Base-by-base conservation (phyloP, 116 monocot species). In the Dioscorea cayenensis region DNA sequence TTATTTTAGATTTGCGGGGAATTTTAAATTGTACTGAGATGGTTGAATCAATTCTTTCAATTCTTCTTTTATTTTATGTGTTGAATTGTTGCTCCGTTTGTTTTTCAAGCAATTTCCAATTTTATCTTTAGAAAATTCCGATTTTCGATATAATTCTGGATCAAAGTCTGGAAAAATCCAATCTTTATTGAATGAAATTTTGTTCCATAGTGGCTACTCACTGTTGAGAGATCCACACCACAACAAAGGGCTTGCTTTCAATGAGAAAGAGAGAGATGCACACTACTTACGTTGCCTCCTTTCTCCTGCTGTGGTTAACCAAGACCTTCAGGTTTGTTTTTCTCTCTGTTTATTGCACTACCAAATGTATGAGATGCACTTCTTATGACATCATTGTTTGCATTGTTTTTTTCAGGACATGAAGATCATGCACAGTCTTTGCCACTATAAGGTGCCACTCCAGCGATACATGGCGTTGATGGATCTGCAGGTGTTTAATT, bases 181-280 rank as follows among this genome's bases (percentile, higher is more conserved):
- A 43, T 43, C 43, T 43, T 43, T 43, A 5, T 19, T 55, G n/a
- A 62, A 22, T 21, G 5, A 35, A 62, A 35, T 72, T 12, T 76
- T 73, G 49, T 49, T 70, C 19, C n/a, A 21, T 63, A 92, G 92
- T 73, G 92, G 92, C 6, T 84, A 79, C 63, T 79, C 87, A 59
- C 59, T 92, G 67, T 64, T 92, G 77, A 85, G 92, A 52, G 85
- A 92, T 79, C 92, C 92, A 2, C 80, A 64, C 69, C 88, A 92
- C 68, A 92, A 92, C 79, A 92, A 92, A 69, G 92, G 92, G 28
- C 83, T 92, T 49, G 83, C 83, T 60, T 92, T 92, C 77, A 79
- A 77, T 4, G 83, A 88, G 68, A 79, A 81, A 55, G 92, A 92
- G 73, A 64, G 92, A 52, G 92, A 92, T 69, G 83, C 83, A 21